Percentiles rank a stretch among this genome's conserved stretches.
These are phyloP conservation scores for Starmerella scarabaei DNA, from an alignment of 805 yeast genomes.

Conservation along the genomic window DNA sequence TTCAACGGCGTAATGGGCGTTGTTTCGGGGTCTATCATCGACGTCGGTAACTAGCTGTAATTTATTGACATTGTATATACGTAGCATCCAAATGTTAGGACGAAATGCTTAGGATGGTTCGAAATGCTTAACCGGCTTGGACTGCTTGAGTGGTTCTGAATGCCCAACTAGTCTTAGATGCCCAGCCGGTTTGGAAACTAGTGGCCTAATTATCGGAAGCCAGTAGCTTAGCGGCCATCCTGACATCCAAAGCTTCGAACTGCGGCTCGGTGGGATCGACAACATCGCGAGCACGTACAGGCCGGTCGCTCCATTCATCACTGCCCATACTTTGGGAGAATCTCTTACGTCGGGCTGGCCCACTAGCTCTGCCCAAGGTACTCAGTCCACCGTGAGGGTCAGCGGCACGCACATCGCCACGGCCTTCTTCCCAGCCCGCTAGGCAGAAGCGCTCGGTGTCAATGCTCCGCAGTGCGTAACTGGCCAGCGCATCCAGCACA, in stretches of 20 bases:
- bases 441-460: conserved; percentile 77
- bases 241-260: conserved; percentile 51
- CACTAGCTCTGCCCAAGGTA: conserved; percentile 57
- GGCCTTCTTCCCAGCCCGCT: conserved; percentile 49
- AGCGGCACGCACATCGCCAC: conserved; percentile 59
- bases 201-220: conserved; percentile 37
- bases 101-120: conserved; percentile 1
- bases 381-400: conserved; percentile 72
- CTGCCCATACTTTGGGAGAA: conserved; percentile 39
- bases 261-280: not conserved
- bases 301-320: conserved; percentile 48
- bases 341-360: conserved; percentile 25
- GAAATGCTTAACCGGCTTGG: too few species aligned
- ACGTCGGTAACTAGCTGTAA: too few species aligned
- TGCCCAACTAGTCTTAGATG: too few species aligned
- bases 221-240: conserved; percentile 66
- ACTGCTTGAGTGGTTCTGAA: too few species aligned
- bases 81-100: too few species aligned
- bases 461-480: conserved; percentile 54
- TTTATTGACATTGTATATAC: not conserved
- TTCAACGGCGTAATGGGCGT: conserved; percentile 81
- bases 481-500: conserved; percentile 42
- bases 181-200: too few species aligned
- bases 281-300: conserved; percentile 29
- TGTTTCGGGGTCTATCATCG: conserved; percentile 1